These are phyloP conservation scores for Globisporangium emineosum DNA, from an alignment of 352 stramenopile genomes.

Conservation along the genomic window DNA sequence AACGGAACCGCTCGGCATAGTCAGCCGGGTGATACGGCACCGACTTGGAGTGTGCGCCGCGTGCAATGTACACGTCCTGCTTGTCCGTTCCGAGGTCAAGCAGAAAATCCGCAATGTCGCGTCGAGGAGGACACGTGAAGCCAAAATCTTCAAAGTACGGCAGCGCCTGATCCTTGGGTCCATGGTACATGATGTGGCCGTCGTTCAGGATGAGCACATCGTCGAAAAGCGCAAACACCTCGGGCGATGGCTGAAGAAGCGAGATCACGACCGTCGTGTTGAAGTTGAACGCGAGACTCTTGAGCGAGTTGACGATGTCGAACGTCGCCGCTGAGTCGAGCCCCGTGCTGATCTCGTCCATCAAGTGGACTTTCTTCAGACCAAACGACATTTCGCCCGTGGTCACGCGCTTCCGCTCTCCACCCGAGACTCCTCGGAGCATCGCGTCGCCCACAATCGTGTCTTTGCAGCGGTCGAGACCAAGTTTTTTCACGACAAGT, in stretches of 20 bases:
- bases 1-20: constrained; percentile 49
- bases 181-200: constrained; percentile 87
- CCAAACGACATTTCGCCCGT: constrained; percentile 86
- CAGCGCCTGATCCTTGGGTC: constrained; percentile 28
- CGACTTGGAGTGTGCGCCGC: not conserved
- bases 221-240: constrained; percentile 94
- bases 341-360: constrained; percentile 80
- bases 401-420: constrained; percentile 90
- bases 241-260: constrained; percentile 89
- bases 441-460: constrained; percentile 67
- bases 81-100: constrained; percentile 53
- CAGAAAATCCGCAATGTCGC: constrained; percentile 55
- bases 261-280: constrained; percentile 65
- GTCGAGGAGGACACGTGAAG: constrained; percentile 40
- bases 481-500: constrained; percentile 33
- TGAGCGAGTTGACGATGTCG: constrained; percentile 53
- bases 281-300: constrained; percentile 45
- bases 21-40: constrained; percentile 31
- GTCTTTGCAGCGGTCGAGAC: constrained; percentile 49
- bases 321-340: constrained; percentile 54
- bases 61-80: constrained; percentile 39
- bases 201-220: constrained; percentile 90
- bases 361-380: constrained; percentile 59
- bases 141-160: constrained; percentile 49
- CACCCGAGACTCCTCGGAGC: constrained; percentile 71